A percentile compares a stretch with the other conserved stretches of the same genome.
Evolutionary conservation across 306 rosid genomes (phyloP).

Genomic region (Arachis stenosperma): DNA sequence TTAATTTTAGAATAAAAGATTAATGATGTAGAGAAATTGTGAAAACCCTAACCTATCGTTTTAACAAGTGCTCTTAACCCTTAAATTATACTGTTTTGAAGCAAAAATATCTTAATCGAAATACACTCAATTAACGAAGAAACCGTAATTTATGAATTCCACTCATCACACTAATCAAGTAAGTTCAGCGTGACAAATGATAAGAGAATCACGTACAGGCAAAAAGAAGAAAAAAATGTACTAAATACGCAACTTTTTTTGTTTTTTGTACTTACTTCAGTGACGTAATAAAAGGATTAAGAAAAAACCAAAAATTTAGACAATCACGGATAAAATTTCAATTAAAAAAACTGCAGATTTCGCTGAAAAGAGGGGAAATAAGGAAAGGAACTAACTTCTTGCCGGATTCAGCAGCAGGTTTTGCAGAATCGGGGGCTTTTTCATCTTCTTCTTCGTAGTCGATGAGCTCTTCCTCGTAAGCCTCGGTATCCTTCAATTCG

Average conservation of each 20-base stretch:
- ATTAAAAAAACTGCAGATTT: background rate
- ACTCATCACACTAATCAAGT: too few relatives aligned
- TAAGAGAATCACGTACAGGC: too few relatives aligned
- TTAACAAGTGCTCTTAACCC: too few relatives aligned
- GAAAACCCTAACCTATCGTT: too few relatives aligned
- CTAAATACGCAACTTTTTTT: background rate
- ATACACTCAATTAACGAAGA: too few relatives aligned
- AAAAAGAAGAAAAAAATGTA: background rate
- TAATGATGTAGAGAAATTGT: too few relatives aligned
- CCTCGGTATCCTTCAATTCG: conserved; percentile 69
- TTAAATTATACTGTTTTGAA: too few relatives aligned
- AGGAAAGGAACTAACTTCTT: conserved; percentile 55
- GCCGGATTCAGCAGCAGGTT: conserved; percentile 56
- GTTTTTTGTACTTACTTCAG: background rate
- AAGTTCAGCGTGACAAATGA: too few relatives aligned
- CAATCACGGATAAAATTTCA: background rate
- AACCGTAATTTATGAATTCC: too few relatives aligned
- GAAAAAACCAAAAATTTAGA: background rate
- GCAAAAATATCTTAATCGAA: too few relatives aligned
- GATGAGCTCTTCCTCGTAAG: conserved; percentile 74
- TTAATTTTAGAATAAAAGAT: too few relatives aligned
- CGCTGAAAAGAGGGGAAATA: background rate
- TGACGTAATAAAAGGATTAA: background rate
- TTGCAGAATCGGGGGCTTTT: conserved; percentile 59
- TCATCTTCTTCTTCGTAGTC: conserved; percentile 78